Percentiles rank a stretch among this genome's conserved stretches.
Evolutionary conservation across 352 stramenopile species (phyloP).

Genomic region (Peronospora belbahrii): DNA sequence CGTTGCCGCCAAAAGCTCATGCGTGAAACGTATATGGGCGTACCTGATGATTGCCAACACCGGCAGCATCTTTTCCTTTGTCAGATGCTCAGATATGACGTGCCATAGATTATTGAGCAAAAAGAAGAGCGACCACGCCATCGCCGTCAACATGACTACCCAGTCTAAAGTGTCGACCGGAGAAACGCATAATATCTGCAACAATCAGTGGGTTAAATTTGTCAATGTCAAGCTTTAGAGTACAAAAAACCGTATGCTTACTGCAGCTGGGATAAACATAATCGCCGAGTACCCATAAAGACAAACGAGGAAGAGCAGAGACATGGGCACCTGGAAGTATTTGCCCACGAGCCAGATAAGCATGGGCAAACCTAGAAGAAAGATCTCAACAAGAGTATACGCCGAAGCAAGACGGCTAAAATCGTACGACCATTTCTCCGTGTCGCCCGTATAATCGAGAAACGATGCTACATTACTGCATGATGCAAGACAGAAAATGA

Average conservation of each 20-base stretch:
- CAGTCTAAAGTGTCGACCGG: constrained; percentile 71
- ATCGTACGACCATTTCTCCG: constrained; percentile 69
- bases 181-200: constrained; percentile 68
- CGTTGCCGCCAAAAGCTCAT: not conserved
- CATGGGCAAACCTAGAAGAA: constrained; percentile 61
- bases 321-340: constrained; percentile 68
- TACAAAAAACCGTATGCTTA: constrained; percentile 19
- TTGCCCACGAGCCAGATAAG: constrained; percentile 76
- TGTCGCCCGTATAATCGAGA: constrained; percentile 59
- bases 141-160: constrained; percentile 69
- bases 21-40: not conserved
- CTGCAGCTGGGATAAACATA: constrained; percentile 75
- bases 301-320: constrained; percentile 76
- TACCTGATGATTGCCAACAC: constrained; percentile 79
- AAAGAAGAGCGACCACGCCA: constrained; percentile 84
- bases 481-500: constrained; percentile 81
- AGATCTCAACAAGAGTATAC: constrained; percentile 73
- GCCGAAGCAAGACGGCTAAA: constrained; percentile 73
- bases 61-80: constrained; percentile 84
- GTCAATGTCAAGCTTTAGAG: not conserved
- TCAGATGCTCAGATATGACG: constrained; percentile 67
- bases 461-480: constrained; percentile 82
- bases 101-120: constrained; percentile 72
- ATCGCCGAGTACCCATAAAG: constrained; percentile 80
- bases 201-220: not conserved